phyloP scores from a whole-genome alignment of 2,329 filamentous ascomycete genomes.

The Phaeophleospora eucalypticola region DNA sequence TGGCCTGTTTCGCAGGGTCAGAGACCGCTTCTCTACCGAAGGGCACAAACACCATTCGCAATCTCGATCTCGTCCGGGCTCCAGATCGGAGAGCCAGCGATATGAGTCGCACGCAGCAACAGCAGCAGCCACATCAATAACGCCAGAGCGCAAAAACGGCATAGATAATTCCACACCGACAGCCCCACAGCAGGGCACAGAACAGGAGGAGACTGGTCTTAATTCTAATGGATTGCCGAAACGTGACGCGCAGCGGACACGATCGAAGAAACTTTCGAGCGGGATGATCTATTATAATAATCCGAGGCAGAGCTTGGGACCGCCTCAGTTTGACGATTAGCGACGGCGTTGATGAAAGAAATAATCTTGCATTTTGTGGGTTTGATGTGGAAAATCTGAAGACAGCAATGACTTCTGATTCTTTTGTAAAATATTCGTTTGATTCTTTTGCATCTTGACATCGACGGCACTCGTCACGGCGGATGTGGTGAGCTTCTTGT shows the following conservation, averaged over 20 bases:
- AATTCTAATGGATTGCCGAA: not conserved
- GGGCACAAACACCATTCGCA: constrained; percentile 2
- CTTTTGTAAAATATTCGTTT: not conserved
- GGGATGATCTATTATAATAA: constrained; percentile 25
- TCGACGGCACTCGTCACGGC: too few species aligned
- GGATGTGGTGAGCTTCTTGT: too few species aligned
- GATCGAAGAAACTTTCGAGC: constrained; percentile 21
- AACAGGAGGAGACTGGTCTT: too few species aligned
- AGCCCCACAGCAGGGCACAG: too few species aligned
- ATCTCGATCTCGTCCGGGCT: constrained; percentile 3
- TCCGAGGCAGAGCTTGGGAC: constrained; percentile 9
- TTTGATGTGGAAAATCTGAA: not conserved
- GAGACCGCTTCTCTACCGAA: constrained; percentile 7
- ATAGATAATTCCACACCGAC: too few species aligned
- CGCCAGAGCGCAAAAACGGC: not conserved
- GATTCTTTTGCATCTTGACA: too few species aligned
- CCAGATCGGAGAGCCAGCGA: not conserved
- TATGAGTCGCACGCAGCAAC: too few species aligned
- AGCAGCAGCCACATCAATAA: not conserved
- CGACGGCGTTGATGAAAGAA: constrained; percentile 5
- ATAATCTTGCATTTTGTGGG: not conserved
- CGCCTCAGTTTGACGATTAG: constrained; percentile 9
- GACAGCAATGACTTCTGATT: not conserved
- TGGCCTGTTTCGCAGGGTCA: constrained; percentile 2
- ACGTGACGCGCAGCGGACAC: constrained; percentile 4